Conservation (phyloP, 306 rosid genomes). For the Cucumis sativus region DNA sequence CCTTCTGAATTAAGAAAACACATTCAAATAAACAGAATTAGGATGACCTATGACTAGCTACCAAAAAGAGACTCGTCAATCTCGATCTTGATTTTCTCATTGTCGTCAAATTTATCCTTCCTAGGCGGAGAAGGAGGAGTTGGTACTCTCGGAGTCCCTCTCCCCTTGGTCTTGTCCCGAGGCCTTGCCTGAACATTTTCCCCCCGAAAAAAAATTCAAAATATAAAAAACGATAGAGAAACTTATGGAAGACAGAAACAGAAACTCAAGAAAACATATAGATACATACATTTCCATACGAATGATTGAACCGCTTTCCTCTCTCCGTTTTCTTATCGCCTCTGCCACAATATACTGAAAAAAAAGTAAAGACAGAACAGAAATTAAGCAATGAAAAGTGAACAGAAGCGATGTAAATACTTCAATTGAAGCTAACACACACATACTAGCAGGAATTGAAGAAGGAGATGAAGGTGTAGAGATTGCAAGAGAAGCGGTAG, state of each 20-base stretch:
- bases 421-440: neutral
- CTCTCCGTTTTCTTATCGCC: constrained; percentile 67
- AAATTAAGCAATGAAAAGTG: neutral
- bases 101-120: constrained; percentile 56
- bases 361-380: neutral
- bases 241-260: neutral
- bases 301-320: constrained; percentile 81
- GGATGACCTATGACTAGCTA: constrained; percentile 5
- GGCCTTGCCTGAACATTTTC: constrained; percentile 48
- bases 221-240: neutral
- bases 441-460: constrained; percentile 40
- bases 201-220: neutral
- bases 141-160: constrained; percentile 57
- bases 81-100: constrained; percentile 49
- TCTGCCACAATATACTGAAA: constrained; percentile 62
- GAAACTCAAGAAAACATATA: constrained; percentile 1
- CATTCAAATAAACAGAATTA: constrained; percentile 8
- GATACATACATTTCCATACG: constrained; percentile 45
- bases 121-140: constrained; percentile 36
- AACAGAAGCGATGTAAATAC: neutral
- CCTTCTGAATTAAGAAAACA: constrained; percentile 14
- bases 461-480: constrained; percentile 24
- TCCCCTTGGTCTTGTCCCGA: constrained; percentile 62
- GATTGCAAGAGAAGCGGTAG: constrained; percentile 17
- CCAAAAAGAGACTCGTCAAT: constrained; percentile 48